Conservation (phyloP, 2,329 filamentous ascomycete species). For the Ceratocystiopsis sp. region DNA sequence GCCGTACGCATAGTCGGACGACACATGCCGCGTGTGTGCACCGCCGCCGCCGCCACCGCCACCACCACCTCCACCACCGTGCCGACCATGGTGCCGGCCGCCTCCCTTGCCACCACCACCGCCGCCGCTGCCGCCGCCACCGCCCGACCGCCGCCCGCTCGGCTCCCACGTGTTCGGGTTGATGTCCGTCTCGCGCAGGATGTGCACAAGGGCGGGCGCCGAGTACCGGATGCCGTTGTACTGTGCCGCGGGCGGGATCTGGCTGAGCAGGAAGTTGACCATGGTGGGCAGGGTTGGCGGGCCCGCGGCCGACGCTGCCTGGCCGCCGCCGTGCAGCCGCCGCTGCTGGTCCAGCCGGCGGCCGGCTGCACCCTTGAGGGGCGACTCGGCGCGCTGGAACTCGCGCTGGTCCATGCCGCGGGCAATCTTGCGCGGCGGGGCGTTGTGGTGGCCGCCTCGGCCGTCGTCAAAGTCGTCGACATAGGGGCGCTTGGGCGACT, state of each 20-base stretch:
- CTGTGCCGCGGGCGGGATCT: slow-evolving; percentile 54
- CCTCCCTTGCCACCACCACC: not conserved
- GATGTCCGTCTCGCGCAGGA: slow-evolving; percentile 52
- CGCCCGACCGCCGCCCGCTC: slow-evolving; percentile 5
- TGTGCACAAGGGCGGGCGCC: slow-evolving; percentile 50
- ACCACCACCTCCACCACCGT: slow-evolving; percentile 5
- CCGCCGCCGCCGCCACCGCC: not conserved
- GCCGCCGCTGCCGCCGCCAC: slow-evolving; percentile 3
- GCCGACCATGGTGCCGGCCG: slow-evolving; percentile 11
- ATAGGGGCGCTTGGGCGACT: slow-evolving; percentile 45
- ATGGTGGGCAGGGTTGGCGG: slow-evolving; percentile 57
- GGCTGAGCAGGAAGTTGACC: slow-evolving; percentile 47
- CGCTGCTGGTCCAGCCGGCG: slow-evolving; percentile 68
- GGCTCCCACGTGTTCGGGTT: slow-evolving; percentile 37
- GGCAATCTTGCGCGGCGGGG: slow-evolving; percentile 65
- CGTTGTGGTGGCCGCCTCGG: slow-evolving; percentile 17
- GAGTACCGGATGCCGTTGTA: slow-evolving; percentile 59
- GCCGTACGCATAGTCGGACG: slow-evolving; percentile 12
- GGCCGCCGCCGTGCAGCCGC: slow-evolving; percentile 30
- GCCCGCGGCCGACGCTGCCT: slow-evolving; percentile 16
- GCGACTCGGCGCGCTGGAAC: slow-evolving; percentile 74
- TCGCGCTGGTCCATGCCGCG: slow-evolving; percentile 60
- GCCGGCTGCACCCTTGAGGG: slow-evolving; percentile 78
- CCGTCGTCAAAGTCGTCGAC: slow-evolving; percentile 59
- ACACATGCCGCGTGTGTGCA: slow-evolving; percentile 22